Percentiles rank a stretch among this genome's conserved stretches.
These are phyloP conservation scores for Clohesyomyces aquaticus DNA, from an alignment of 495 filamentous ascomycete species.

Conservation along the genomic window DNA sequence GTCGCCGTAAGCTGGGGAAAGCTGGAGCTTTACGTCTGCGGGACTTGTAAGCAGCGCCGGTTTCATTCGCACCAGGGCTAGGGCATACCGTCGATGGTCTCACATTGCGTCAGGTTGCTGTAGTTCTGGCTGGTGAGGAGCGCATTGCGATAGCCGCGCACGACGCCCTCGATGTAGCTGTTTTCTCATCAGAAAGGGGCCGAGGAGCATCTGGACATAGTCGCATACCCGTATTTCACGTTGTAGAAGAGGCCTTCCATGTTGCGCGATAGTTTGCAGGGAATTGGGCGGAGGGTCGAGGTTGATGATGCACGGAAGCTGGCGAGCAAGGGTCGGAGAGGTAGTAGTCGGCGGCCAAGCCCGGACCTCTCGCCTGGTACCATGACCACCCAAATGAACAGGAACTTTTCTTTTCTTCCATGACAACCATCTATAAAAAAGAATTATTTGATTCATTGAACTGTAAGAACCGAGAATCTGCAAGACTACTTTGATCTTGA, in stretches of 20 bases:
- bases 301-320: background rate
- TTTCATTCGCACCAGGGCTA: background rate
- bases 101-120: constrained; percentile 95
- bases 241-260: constrained; percentile 99
- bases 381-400: too few species aligned
- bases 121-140: constrained; percentile 92
- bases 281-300: background rate
- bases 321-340: background rate
- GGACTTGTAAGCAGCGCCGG: constrained; percentile 7
- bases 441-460: too few species aligned
- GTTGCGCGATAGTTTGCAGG: constrained; percentile 17
- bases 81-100: constrained; percentile 87
- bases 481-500: too few species aligned
- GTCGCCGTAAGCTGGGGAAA: constrained; percentile 94
- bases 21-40: constrained; percentile 94
- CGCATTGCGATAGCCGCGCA: constrained; percentile 93
- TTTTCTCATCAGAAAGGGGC: constrained; percentile 31
- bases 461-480: too few species aligned
- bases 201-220: background rate
- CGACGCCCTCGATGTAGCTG: constrained; percentile 95
- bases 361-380: too few species aligned
- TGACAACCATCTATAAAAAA: too few species aligned
- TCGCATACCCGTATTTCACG: constrained; percentile 81
- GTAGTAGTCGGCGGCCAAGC: too few species aligned
- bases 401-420: background rate